Evolutionary conservation across 2,329 filamentous ascomycete genomes (phyloP), one percentile per base, ranked within the genome.

Genomic region (Bimuria novae-zelandiae): DNA sequence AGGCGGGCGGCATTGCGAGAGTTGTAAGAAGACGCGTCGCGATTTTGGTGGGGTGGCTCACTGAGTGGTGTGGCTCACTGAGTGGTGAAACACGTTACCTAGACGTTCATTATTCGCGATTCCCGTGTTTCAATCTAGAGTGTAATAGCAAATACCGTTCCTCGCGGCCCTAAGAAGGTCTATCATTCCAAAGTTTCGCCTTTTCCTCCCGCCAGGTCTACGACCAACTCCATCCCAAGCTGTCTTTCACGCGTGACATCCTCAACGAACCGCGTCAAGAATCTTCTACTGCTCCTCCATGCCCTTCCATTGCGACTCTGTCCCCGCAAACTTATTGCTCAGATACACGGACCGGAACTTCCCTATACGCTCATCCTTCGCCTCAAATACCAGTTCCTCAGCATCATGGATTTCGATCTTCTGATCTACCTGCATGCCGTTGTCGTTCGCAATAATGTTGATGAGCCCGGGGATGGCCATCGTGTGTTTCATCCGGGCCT

Each of bases 321-420:
- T 69, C 11, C 65, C 64, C 16, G 49, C 21, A 30, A 54, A 54
- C 12, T 42, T 42, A 21, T 58, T 55, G 39, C 64, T 56, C 36
- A 62, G 33, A 51, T 64, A 67, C 51, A 67, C 40, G 19, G 57
- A 61, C 7, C 64, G 51, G 25, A 58, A 69, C 47, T 43, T 63
- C 2, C 64, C 65, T 4, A 59, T 46, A 7, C 56, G 46, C 30
- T 39, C 54, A 42, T 62, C 54, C n/a, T 36, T 27, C 17, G 49
- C 46, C 3, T 54, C 54, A 51, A 69, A 65, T 1, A 42, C 49
- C 32, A 69, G 27, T 11, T 69, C 67, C 1, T 53, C 59, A 1
- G 52, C 42, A 7, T 64, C 68, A 30, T 69, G 64, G 23, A 69
- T 66, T 43, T 70, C 68, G 22, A 68, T 56, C 53, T 64, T 69